These are phyloP conservation scores for Leersia perrieri DNA, from an alignment of 176 grass and related monocot species.

Conservation along the genomic window DNA sequence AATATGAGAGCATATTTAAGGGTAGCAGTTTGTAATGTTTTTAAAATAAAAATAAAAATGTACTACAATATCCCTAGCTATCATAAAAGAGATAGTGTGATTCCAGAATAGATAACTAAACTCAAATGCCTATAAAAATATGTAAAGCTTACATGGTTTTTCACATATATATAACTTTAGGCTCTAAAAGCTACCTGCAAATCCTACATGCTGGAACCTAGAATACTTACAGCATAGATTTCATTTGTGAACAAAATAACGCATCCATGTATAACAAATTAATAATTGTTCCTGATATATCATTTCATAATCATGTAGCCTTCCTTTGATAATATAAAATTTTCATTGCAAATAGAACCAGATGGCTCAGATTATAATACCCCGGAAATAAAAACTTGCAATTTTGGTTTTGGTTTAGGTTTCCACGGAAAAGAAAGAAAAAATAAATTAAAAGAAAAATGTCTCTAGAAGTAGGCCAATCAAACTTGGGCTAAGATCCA, in stretches of 20 bases:
- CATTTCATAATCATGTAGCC: background rate
- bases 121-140: background rate
- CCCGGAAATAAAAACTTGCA: no score
- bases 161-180: background rate
- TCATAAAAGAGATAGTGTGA: background rate
- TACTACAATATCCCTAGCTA: background rate
- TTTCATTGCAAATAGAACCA: no score
- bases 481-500: no score
- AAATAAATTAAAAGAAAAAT: no score
- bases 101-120: background rate
- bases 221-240: background rate
- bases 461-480: no score
- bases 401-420: no score
- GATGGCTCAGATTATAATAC: no score
- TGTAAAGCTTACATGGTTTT: background rate
- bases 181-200: background rate
- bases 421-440: no score
- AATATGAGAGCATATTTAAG: slow-evolving; percentile 1
- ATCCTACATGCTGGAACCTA: background rate
- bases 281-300: background rate
- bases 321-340: background rate
- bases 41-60: background rate
- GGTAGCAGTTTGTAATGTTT: background rate
- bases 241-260: background rate
- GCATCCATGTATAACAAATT: background rate